Percentiles rank a stretch among this genome's conserved stretches.
phyloP scores from a whole-genome alignment of 2,329 filamentous ascomycete genomes.

The Chaetomiaceae sp. region DNA sequence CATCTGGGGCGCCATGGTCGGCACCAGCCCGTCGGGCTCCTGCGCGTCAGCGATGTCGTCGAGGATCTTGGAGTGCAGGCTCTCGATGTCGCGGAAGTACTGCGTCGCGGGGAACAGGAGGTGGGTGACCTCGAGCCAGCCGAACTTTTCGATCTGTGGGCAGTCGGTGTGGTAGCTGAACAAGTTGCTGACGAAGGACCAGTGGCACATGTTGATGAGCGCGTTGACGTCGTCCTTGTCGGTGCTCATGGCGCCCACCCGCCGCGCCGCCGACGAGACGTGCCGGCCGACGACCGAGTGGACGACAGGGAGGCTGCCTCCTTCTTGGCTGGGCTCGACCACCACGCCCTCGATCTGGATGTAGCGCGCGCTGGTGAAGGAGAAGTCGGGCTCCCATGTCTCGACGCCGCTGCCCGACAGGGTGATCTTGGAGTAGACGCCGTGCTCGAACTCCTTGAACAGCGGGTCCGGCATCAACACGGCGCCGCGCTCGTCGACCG shows the following conservation, averaged over 20 bases:
- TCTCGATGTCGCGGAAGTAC: background rate
- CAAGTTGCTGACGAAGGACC: background rate
- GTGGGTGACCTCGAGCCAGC: background rate
- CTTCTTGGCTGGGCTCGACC: background rate
- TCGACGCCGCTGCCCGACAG: background rate
- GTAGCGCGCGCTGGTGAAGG: background rate
- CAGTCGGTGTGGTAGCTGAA: background rate
- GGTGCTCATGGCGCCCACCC: background rate
- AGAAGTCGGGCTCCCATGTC: background rate
- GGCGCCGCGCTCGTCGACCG: background rate
- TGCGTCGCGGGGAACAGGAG: background rate
- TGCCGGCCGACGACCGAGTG: background rate
- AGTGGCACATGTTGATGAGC: background rate
- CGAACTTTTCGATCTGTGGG: conserved; percentile 1
- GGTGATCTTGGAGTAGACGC: background rate
- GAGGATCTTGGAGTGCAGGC: background rate
- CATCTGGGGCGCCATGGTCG: background rate
- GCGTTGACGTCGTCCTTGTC: background rate
- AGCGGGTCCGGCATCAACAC: background rate
- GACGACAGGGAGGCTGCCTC: background rate
- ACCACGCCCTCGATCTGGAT: background rate
- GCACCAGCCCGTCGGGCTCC: background rate
- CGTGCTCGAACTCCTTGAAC: background rate
- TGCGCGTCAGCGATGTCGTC: background rate
- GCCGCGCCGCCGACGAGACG: background rate